Percentiles rank a stretch among this genome's conserved stretches.
Conservation (phyloP, 2,329 filamentous ascomycete species). For the Coleophoma cylindrospora region DNA sequence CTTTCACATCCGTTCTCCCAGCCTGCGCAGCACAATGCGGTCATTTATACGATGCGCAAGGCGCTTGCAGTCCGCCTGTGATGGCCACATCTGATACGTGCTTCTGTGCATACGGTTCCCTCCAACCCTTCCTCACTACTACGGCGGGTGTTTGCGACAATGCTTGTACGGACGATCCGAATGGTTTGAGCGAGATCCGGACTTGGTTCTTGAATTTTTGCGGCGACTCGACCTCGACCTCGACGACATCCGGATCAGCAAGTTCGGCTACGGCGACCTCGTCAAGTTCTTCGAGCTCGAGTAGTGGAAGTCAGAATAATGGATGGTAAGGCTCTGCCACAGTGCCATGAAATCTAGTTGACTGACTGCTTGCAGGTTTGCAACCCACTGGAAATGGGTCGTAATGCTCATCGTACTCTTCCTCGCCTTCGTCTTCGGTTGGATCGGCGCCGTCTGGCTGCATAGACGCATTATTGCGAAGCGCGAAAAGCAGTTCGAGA, state of each 20-base stretch:
- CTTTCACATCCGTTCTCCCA: constrained; percentile 53
- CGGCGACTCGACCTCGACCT: constrained; percentile 17
- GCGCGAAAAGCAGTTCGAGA: constrained; percentile 46
- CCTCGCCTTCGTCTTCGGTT: constrained; percentile 62
- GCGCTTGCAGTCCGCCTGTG: constrained; percentile 60
- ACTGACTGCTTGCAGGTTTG: constrained; percentile 44
- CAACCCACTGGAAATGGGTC: constrained; percentile 73
- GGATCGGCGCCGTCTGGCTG: constrained; percentile 64
- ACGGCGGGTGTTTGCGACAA: constrained; percentile 60
- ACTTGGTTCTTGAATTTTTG: constrained; percentile 70
- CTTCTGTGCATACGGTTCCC: constrained; percentile 63
- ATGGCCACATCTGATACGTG: constrained; percentile 57
- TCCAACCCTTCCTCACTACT: constrained; percentile 49
- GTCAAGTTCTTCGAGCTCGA: constrained; percentile 1
- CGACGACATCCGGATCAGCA: constrained; percentile 12
- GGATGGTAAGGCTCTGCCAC: not conserved
- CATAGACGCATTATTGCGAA: constrained; percentile 70
- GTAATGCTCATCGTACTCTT: constrained; percentile 74
- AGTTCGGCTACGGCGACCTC: constrained; percentile 3
- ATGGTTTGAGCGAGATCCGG: constrained; percentile 53
- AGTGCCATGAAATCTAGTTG: not conserved
- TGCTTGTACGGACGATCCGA: constrained; percentile 44
- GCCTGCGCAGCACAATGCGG: constrained; percentile 56
- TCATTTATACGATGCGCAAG: constrained; percentile 64
- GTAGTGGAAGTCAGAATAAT: constrained; percentile 7